phyloP scores from a whole-genome alignment of 2,329 filamentous ascomycete genomes.

The Gnomoniopsis smithogilvyi region DNA sequence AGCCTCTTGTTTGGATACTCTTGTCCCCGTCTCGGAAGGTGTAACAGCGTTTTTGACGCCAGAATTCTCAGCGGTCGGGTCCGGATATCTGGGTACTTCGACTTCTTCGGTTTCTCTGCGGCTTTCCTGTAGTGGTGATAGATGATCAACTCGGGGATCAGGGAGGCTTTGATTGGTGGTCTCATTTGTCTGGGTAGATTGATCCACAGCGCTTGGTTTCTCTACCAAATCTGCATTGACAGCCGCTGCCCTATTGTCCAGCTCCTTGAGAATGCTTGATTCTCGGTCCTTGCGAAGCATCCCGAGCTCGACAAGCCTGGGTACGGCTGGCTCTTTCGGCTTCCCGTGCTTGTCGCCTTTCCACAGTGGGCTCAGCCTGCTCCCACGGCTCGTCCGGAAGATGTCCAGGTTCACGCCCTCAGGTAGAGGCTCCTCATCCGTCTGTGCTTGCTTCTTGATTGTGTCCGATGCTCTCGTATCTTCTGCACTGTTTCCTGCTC shows the following conservation, averaged over 20 bases:
- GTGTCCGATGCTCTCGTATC: background rate
- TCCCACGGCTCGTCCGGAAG: constrained; percentile 15
- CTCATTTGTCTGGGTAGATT: background rate
- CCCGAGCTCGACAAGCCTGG: constrained; percentile 2
- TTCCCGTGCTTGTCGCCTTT: constrained; percentile 11
- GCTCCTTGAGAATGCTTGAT: constrained; percentile 5
- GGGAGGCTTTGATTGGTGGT: background rate
- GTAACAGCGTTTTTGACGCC: background rate
- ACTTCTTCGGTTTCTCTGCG: background rate
- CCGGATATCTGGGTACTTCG: background rate
- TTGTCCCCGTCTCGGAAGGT: background rate
- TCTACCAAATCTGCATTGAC: background rate
- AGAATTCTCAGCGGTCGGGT: background rate
- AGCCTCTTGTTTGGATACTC: constrained; percentile 23
- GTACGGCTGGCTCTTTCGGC: background rate
- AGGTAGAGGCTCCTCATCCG: constrained; percentile 1
- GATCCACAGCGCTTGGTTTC: background rate
- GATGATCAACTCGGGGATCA: background rate
- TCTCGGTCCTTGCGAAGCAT: background rate
- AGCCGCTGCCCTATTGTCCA: background rate
- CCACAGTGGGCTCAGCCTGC: constrained; percentile 12
- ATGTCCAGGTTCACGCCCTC: constrained; percentile 11
- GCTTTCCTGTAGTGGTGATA: background rate
- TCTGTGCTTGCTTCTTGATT: background rate
- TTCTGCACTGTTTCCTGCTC: background rate